Evolutionary conservation across 177 flowering plant species (phyloP).

Genomic region (Vitis hybrid): DNA sequence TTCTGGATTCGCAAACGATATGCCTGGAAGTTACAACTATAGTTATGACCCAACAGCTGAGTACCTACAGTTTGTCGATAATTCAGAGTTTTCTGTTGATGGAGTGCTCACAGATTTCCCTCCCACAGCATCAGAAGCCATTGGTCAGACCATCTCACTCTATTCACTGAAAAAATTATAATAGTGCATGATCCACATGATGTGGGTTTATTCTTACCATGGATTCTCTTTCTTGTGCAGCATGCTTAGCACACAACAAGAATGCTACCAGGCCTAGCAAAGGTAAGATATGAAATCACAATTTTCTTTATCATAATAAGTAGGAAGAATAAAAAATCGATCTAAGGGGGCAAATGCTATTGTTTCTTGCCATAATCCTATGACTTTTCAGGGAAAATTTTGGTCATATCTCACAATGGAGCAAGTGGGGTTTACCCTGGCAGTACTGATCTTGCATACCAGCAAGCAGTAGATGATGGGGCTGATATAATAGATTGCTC

Average conservation of each 20-base stretch:
- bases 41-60: constrained; percentile 78
- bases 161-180: neutral
- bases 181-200: neutral
- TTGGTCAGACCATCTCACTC: constrained; percentile 43
- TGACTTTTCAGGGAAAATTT: constrained; percentile 41
- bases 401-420: constrained; percentile 84
- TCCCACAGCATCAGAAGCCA: constrained; percentile 74
- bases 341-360: neutral
- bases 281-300: constrained; percentile 32
- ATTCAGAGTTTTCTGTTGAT: constrained; percentile 72
- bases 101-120: constrained; percentile 90
- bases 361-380: neutral
- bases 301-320: neutral
- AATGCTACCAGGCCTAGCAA: constrained; percentile 23
- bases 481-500: constrained; percentile 92
- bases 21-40: constrained; percentile 62
- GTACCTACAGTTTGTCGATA: constrained; percentile 73
- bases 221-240: constrained; percentile 40
- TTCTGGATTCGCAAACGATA: constrained; percentile 76
- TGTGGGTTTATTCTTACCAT: neutral
- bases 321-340: neutral
- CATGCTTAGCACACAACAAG: constrained; percentile 61
- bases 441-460: constrained; percentile 85
- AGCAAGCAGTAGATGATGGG: constrained; percentile 84
- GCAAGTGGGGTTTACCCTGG: constrained; percentile 89